Conservation (phyloP, 2,329 filamentous ascomycete species). For the Hymenoscyphus occultus region DNA sequence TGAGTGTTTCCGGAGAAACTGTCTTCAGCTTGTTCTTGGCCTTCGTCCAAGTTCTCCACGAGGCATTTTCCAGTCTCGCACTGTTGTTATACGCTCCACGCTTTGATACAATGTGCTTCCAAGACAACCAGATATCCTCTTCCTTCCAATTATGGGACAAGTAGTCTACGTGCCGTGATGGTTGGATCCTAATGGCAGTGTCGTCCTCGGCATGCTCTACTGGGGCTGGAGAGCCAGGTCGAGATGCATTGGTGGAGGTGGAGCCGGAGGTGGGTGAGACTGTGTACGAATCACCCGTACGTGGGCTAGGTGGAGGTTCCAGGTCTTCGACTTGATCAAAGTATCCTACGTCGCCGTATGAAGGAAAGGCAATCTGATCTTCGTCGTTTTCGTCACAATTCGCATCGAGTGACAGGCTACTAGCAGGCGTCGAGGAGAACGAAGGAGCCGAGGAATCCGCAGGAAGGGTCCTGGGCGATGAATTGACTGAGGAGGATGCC, state of each 20-base stretch:
- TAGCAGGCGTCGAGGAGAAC: conserved; percentile 60
- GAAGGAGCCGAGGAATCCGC: conserved; percentile 53
- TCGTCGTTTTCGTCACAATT: conserved; percentile 94
- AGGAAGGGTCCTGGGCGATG: conserved; percentile 52
- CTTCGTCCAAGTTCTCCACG: conserved; percentile 96
- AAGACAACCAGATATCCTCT: conserved; percentile 97
- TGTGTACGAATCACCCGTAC: conserved; percentile 52
- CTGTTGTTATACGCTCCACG: conserved; percentile 77
- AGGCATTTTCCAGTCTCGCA: conserved; percentile 86
- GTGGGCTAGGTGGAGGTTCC: conserved; percentile 51
- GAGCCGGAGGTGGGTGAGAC: conserved; percentile 61
- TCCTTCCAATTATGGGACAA: conserved; percentile 93
- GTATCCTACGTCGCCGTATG: conserved; percentile 41
- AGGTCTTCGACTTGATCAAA: conserved; percentile 43
- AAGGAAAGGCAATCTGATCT: conserved; percentile 48
- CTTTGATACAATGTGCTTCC: conserved; percentile 86
- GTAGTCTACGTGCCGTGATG: conserved; percentile 86
- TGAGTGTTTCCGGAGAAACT: conserved; percentile 84
- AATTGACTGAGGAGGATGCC: conserved; percentile 50
- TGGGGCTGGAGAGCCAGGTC: conserved; percentile 21
- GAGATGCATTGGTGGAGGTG: conserved; percentile 49
- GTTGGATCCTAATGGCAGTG: conserved; percentile 54
- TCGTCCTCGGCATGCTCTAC: conserved; percentile 45
- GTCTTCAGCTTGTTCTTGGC: conserved; percentile 83
- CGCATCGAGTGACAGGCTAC: conserved; percentile 70